These are phyloP conservation scores for Populus hybrid DNA, from an alignment of 441 rosid species.

Conservation along the genomic window DNA sequence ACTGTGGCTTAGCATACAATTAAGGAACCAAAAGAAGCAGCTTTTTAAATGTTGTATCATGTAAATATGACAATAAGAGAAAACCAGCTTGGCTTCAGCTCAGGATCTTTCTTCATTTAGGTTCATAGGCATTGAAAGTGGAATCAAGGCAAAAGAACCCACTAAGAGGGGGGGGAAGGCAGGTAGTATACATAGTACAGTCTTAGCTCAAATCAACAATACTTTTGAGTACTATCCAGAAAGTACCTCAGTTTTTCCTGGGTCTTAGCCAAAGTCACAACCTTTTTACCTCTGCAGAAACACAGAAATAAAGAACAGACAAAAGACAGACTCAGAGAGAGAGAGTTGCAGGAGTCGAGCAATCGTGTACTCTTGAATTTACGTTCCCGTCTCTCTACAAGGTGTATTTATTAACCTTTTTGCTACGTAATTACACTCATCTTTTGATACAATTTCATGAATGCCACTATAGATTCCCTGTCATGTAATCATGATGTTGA, in stretches of 20 bases:
- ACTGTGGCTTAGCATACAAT: background rate
- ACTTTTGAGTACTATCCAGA: background rate
- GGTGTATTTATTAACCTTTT: slow-evolving; percentile 15
- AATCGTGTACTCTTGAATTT: background rate
- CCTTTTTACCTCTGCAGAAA: background rate
- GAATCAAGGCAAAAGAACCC: slow-evolving; percentile 14
- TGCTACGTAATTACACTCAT: slow-evolving; percentile 11
- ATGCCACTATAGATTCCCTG: slow-evolving; percentile 6
- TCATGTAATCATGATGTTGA: background rate
- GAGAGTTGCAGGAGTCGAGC: background rate
- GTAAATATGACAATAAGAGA: slow-evolving; percentile 8
- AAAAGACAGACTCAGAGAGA: background rate
- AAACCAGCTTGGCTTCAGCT: slow-evolving; percentile 13
- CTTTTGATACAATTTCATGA: background rate
- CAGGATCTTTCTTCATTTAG: slow-evolving; percentile 15
- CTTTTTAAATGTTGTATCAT: background rate
- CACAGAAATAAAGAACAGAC: slow-evolving; percentile 18
- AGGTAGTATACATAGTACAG: no score
- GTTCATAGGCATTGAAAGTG: background rate
- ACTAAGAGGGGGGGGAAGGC: background rate
- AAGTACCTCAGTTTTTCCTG: slow-evolving; percentile 7
- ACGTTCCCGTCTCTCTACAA: background rate
- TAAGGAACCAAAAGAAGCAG: background rate
- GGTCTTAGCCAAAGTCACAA: slow-evolving; percentile 1
- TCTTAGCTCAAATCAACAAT: background rate